These are phyloP conservation scores for Eucalyptus leucophloia DNA, from an alignment of 345 rosid genomes.

Conservation along the genomic window DNA sequence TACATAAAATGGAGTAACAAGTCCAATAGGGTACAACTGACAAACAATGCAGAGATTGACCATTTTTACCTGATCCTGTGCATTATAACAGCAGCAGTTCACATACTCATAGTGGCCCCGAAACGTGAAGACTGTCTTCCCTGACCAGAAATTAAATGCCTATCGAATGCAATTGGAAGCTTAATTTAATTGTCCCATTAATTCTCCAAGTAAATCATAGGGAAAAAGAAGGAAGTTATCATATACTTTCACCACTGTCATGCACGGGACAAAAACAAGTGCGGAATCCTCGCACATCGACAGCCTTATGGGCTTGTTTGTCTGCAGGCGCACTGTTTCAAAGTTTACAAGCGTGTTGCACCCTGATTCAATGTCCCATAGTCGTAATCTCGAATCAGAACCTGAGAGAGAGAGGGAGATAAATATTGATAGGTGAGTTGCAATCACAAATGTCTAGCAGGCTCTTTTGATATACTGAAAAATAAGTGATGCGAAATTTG, in stretches of 20 bases:
- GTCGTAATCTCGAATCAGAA: conserved; percentile 87
- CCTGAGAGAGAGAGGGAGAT: conserved; percentile 28
- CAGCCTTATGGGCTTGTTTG: conserved; percentile 59
- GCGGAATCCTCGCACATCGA: conserved; percentile 58
- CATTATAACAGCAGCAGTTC: conserved; percentile 71
- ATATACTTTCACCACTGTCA: conserved; percentile 66
- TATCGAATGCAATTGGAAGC: conserved; percentile 8
- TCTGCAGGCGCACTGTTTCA: conserved; percentile 76
- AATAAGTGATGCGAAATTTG: not conserved
- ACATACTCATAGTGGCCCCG: conserved; percentile 82
- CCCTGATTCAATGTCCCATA: conserved; percentile 94
- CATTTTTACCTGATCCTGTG: conserved; percentile 65
- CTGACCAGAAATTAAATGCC: conserved; percentile 88
- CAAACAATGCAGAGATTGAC: not conserved
- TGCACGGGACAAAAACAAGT: conserved; percentile 76
- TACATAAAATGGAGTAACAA: not conserved
- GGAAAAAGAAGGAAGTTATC: not conserved
- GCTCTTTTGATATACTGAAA: not conserved
- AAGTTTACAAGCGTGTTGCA: conserved; percentile 87
- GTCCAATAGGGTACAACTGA: not conserved
- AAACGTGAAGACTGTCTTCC: conserved; percentile 40
- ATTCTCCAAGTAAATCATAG: not conserved
- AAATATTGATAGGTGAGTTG: not conserved
- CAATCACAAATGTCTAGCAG: not conserved
- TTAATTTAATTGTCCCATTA: not conserved